phyloP scores from a whole-genome alignment of 1,284 basidiomycete species.

The Taiwanofungus camphoratus region DNA sequence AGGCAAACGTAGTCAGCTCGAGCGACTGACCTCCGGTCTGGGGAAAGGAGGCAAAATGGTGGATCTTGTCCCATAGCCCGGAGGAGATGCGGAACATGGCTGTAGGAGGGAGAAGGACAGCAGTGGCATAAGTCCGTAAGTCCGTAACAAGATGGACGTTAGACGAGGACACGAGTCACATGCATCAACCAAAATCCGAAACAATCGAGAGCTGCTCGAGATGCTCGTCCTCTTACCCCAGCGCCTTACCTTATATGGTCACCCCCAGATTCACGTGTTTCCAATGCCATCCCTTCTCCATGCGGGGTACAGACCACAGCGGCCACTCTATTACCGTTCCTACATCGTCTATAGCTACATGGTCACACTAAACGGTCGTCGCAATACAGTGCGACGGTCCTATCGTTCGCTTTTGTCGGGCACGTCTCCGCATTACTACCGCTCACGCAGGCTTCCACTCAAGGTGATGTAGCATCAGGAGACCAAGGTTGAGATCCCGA shows the following conservation, averaged over 20 bases:
- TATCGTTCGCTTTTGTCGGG: background rate
- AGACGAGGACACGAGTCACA: no score
- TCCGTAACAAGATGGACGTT: no score
- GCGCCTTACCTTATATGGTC: no score
- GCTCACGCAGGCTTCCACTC: constrained; percentile 21
- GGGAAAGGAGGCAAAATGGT: constrained; percentile 92
- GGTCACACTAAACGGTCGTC: background rate
- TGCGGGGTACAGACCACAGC: no score
- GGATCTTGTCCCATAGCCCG: constrained; percentile 88
- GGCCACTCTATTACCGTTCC: no score
- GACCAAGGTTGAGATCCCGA: background rate
- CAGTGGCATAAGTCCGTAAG: no score
- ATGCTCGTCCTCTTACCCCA: no score
- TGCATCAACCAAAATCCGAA: background rate
- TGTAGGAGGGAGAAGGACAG: background rate
- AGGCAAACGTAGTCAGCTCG: background rate
- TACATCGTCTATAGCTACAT: no score
- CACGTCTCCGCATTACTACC: background rate
- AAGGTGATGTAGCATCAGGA: constrained; percentile 17
- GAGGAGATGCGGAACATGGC: constrained; percentile 64
- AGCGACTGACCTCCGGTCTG: constrained; percentile 75
- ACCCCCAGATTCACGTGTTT: no score
- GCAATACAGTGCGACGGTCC: background rate
- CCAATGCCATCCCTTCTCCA: no score
- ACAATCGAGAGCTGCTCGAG: background rate